phyloP scores from a whole-genome alignment of 257 asterid species.

The Henckelia pumila region DNA sequence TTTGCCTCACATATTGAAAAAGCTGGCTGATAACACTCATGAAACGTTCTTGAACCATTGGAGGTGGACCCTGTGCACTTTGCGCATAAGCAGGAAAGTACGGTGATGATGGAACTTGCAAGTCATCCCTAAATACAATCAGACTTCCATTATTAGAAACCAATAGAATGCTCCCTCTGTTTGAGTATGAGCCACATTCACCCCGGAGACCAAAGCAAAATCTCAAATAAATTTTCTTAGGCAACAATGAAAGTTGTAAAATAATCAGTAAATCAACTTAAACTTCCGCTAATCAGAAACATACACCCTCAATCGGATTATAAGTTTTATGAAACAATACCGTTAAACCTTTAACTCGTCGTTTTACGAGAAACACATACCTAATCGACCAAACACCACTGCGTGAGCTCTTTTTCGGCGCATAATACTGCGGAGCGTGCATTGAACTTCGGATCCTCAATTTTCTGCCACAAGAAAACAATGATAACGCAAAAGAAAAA shows the following conservation, averaged over 20 bases:
- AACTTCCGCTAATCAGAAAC: neutral
- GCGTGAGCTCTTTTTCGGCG: too few species aligned
- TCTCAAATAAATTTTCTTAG: neutral
- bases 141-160: constrained; percentile 4
- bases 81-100: constrained; percentile 71
- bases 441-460: too few species aligned
- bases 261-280: neutral
- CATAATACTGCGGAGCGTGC: too few species aligned
- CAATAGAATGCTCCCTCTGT: neutral
- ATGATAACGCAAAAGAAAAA: too few species aligned
- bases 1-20: constrained; percentile 71
- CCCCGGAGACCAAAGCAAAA: neutral
- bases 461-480: too few species aligned
- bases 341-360: neutral
- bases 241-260: neutral
- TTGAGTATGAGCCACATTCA: too few species aligned
- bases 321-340: neutral
- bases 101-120: constrained; percentile 85
- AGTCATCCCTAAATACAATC: constrained; percentile 62
- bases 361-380: too few species aligned
- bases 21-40: constrained; percentile 93
- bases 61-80: constrained; percentile 87
- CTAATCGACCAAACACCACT: too few species aligned
- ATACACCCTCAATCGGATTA: neutral
- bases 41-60: constrained; percentile 85